Evolutionary conservation across 2,329 filamentous ascomycete species (phyloP), one percentile per base, ranked within the genome.

Genomic region (Aspergillus versicolor): DNA sequence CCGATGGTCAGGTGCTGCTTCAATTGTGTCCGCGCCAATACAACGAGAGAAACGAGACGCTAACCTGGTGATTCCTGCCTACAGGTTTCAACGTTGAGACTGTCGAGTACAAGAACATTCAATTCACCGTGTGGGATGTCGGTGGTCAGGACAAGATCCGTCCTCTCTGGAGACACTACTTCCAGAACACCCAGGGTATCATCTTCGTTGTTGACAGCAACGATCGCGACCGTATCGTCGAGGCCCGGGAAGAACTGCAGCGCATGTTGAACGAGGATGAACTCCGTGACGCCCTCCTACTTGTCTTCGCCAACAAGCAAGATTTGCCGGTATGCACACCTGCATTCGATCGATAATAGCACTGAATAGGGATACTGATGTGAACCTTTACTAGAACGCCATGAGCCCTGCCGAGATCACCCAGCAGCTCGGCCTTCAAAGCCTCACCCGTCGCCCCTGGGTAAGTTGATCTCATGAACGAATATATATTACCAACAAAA

Each of bases 381-480:
- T 65, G 47, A 59, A 56, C 57, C 57, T 59, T 44, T 46, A 56
- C 57, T 60, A 96, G 92, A 97, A 97, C 77, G 94, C 94, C 80
- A 97, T 97, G 94, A 97, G 96, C 82, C 93, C 94, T 73, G 93
- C 94, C 75, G 94, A 99, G 84, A 97, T 99, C 80, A 99, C 94
- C 79, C 93, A 99, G 84, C 97, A 97, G 88, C 91, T 99, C 79
- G 94, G 94, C 76, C 92, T 99, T 73, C 93, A 97, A 88, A 95
- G 91, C 83, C 85, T 99, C 86, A 91, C 92, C 86, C 91, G 96
- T 84, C 92, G 94, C 79, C 90, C 91, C 73, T 99, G 94, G 94
- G 94, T 99, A 92, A 78, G 92, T 82, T 63, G 34, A 52, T n/a
- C 67, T 66, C 7, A 5, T 17, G 4, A 54, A 37, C 52, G 12